Evolutionary conservation across 352 stramenopile genomes (phyloP).

Genomic region (Pythium apleroticum): DNA sequence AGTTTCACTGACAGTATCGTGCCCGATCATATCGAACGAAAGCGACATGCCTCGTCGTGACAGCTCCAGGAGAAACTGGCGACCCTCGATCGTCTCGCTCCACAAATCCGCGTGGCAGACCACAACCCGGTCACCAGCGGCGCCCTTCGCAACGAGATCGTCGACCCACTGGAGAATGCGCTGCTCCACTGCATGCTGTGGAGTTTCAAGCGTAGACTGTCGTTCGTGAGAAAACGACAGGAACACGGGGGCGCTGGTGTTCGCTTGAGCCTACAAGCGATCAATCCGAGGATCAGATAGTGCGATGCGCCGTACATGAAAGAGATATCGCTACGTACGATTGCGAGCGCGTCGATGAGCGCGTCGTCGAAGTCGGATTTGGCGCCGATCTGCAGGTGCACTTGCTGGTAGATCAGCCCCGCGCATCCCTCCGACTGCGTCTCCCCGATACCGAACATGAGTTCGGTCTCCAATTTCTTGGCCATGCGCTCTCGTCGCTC

Average conservation of each 20-base stretch:
- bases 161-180: slow-evolving; percentile 36
- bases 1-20: slow-evolving; percentile 59
- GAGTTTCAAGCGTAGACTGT: background rate
- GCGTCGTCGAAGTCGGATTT: slow-evolving; percentile 31
- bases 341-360: slow-evolving; percentile 36
- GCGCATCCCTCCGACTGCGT: slow-evolving; percentile 25
- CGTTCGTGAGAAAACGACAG: slow-evolving; percentile 55
- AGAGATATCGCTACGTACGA: slow-evolving; percentile 21
- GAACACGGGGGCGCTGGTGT: slow-evolving; percentile 56
- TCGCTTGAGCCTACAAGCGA: slow-evolving; percentile 42
- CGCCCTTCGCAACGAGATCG: slow-evolving; percentile 35
- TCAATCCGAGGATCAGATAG: slow-evolving; percentile 10
- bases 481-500: slow-evolving; percentile 52
- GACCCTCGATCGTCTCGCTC: slow-evolving; percentile 29
- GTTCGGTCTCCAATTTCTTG: slow-evolving; percentile 59
- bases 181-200: background rate
- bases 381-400: slow-evolving; percentile 26
- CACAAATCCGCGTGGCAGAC: slow-evolving; percentile 75
- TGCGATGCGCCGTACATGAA: no score
- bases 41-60: slow-evolving; percentile 41
- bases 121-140: slow-evolving; percentile 40
- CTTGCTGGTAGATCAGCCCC: slow-evolving; percentile 70
- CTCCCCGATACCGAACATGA: slow-evolving; percentile 59
- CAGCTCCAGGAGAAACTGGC: slow-evolving; percentile 44
- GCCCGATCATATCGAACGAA: slow-evolving; percentile 66